Base-by-base conservation (phyloP, 148 eudicot genomes). In the Talinum fruticosum region DNA sequence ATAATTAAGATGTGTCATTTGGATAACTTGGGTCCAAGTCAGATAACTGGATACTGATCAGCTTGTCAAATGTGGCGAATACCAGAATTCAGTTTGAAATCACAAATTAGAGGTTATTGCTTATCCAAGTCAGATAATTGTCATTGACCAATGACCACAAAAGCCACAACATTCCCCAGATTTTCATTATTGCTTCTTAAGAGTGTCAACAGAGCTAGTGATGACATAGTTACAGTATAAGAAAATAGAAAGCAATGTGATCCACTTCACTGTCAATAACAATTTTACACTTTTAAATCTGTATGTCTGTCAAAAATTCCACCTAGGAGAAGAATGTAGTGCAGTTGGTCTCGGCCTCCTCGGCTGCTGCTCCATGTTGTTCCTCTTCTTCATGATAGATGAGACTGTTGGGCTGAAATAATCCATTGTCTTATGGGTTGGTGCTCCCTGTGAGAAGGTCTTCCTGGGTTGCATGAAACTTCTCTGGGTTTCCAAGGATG, bases 311-410 rank as follows among this genome's bases (percentile, higher is more conserved):
- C 82, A 78, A 73, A 90, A 92, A 80, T 81, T 88, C 94, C 91
- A 90, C 87, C 89, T 90, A 28, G 97, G 96, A 80, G 97, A 91
- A 37, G 91, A 89, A 78, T 87, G 87, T 41, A 83, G 86, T 57
- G 81, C 81, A 34, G 69, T 82, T 36, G 82, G 92, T 57, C 87
- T 82, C 29, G 89, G 86, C 83, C 86, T 83, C 78, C 57, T 84
- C 41, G 84, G 89, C 36, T 28, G 32, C 66, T 77, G 88, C 80
- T 92, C 93, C 67, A 81, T 33, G 76, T 79, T 83, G 76, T 83
- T 86, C 44, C 97, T 81, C 67, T 92, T 94, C 86, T 94, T 94
- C 98, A 94, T 94, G 77, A 92, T 84, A 8, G 98, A 94, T n/a
- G 98, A 92, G 30, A 94, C 97, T 0, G 98, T 94, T 36, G 98